These are phyloP conservation scores for Podospora tetraspora DNA, from an alignment of 495 filamentous ascomycete species.

Conservation along the genomic window DNA sequence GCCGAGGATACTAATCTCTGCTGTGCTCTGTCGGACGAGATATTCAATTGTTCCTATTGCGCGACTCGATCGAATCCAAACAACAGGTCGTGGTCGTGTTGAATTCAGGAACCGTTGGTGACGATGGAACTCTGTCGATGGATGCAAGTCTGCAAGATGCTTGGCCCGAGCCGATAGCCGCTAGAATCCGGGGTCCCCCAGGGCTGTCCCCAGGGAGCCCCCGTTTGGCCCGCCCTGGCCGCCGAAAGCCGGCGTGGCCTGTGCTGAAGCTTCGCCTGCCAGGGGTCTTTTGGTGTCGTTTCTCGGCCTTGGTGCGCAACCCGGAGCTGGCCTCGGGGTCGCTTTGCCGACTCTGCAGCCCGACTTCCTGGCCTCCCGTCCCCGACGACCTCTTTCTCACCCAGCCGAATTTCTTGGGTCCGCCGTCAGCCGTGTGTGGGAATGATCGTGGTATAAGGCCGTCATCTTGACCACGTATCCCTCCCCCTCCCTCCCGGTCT, in stretches of 20 bases:
- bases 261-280: constrained; percentile 18
- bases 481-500: not conserved
- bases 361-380: not conserved
- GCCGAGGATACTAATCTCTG: not conserved
- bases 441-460: constrained; percentile 7
- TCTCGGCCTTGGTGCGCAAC: not conserved
- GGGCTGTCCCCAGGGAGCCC: not conserved
- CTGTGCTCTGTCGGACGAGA: not conserved
- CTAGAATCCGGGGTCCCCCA: constrained; percentile 5
- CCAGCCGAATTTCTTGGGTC: not conserved
- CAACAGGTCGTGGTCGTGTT: not conserved
- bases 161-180: not conserved
- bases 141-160: not conserved
- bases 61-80: not conserved
- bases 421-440: not conserved
- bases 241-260: constrained; percentile 16
- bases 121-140: not conserved
- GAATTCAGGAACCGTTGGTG: not conserved
- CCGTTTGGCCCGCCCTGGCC: not conserved
- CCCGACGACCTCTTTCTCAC: not conserved
- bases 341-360: constrained; percentile 4
- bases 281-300: not conserved
- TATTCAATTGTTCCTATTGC: not conserved
- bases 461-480: not conserved
- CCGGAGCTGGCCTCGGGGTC: constrained; percentile 4